Evolutionary conservation across 805 yeast genomes (phyloP).

Genomic region (Yamadazyma nakazawae): DNA sequence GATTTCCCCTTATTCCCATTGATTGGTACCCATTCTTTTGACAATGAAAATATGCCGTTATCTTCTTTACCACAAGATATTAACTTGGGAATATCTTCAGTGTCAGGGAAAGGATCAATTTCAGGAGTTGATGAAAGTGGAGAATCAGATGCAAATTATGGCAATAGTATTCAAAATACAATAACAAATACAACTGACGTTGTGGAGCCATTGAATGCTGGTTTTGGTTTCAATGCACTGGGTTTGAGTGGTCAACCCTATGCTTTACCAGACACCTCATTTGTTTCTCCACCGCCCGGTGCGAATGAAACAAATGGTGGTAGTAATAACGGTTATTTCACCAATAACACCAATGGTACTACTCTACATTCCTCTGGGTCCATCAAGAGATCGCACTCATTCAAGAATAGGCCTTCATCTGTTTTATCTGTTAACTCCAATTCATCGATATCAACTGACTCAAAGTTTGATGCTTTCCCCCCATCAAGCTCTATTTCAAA

Average conservation of each 20-base stretch:
- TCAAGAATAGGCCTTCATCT: slow-evolving; percentile 33
- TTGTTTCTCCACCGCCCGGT: not conserved
- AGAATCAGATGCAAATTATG: not conserved
- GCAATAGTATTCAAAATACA: not conserved
- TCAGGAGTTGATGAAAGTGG: not conserved
- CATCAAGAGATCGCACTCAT: slow-evolving; percentile 7
- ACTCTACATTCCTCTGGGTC: not conserved
- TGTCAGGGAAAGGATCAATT: not conserved
- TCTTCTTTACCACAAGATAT: slow-evolving; percentile 24
- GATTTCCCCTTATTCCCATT: slow-evolving; percentile 41
- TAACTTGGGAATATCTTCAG: not conserved
- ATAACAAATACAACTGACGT: too few species aligned
- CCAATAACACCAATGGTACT: not conserved
- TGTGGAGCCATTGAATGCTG: not conserved
- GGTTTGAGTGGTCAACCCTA: not conserved
- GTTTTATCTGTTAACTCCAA: slow-evolving; percentile 38
- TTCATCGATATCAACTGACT: slow-evolving; percentile 23
- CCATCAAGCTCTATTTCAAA: slow-evolving; percentile 9
- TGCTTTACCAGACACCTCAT: not conserved
- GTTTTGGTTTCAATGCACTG: not conserved
- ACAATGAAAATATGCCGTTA: slow-evolving; percentile 33
- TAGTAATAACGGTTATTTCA: not conserved
- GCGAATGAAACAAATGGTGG: not conserved
- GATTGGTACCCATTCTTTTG: slow-evolving; percentile 37
- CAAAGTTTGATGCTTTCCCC: slow-evolving; percentile 11